These are phyloP conservation scores for Jimgerdemannia lactiflua DNA, from an alignment of 192 early-diverging fungal genomes.

Conservation along the genomic window DNA sequence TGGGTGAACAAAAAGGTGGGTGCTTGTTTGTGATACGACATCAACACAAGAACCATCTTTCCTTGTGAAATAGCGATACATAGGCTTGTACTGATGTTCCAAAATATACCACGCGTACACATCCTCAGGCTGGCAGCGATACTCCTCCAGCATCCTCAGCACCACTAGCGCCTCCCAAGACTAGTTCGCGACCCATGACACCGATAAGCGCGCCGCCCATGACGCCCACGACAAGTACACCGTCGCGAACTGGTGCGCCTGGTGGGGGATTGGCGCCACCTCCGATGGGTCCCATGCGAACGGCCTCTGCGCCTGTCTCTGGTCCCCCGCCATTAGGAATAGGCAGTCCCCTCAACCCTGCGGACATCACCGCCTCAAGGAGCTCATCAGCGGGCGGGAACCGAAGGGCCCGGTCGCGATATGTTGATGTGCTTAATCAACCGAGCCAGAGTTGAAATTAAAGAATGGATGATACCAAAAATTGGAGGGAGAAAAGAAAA, in stretches of 20 bases:
- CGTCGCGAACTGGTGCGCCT: conserved; percentile 14
- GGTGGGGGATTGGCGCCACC: conserved; percentile 30
- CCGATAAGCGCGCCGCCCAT: neutral
- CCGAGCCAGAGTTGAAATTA: neutral
- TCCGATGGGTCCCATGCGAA: conserved; percentile 31
- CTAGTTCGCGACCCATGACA: conserved; percentile 1
- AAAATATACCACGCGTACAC: too few relatives aligned
- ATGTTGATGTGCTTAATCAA: conserved; percentile 47
- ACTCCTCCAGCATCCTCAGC: neutral
- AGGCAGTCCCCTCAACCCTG: neutral
- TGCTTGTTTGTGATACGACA: too few relatives aligned
- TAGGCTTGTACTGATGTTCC: too few relatives aligned
- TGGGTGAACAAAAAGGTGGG: conserved; percentile 84
- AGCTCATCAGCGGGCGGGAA: conserved; percentile 8
- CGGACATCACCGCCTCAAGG: conserved; percentile 8
- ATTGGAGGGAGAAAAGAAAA: conserved; percentile 4
- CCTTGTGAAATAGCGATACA: too few relatives aligned
- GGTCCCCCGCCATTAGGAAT: conserved; percentile 5
- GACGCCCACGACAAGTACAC: conserved; percentile 12
- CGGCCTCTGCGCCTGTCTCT: conserved; percentile 5
- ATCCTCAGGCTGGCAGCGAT: neutral
- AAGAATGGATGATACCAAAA: neutral
- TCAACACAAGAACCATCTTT: too few relatives aligned
- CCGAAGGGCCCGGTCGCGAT: conserved; percentile 36
- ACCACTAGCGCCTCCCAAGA: conserved; percentile 5